These are phyloP conservation scores for Pythium inflatum DNA, from an alignment of 352 stramenopile species.

Conservation along the genomic window DNA sequence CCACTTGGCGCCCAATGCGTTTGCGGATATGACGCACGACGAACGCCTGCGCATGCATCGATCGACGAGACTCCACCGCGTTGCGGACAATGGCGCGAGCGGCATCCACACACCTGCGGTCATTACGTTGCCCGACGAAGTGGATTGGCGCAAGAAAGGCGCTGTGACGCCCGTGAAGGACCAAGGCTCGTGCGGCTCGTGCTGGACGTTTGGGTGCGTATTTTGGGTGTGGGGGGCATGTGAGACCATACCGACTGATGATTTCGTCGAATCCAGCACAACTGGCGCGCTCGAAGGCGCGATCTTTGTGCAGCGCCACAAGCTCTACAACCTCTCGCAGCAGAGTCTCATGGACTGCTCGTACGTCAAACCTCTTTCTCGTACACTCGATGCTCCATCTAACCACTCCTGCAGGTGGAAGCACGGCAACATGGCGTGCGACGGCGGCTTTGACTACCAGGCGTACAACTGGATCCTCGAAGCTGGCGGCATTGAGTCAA, in stretches of 20 bases:
- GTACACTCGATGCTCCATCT: too few relatives aligned
- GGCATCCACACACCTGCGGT: conserved; percentile 42
- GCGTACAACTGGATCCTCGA: conserved; percentile 90
- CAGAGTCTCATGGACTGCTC: conserved; percentile 92
- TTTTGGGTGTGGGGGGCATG: neutral
- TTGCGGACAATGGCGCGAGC: conserved; percentile 63
- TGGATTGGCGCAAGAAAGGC: conserved; percentile 87
- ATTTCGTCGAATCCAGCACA: conserved; percentile 41
- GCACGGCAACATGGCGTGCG: conserved; percentile 90
- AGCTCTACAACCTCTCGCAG: conserved; percentile 85
- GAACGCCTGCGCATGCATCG: conserved; percentile 62
- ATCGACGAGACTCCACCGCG: conserved; percentile 51
- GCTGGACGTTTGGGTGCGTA: conserved; percentile 88
- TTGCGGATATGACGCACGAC: conserved; percentile 79
- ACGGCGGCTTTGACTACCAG: conserved; percentile 90
- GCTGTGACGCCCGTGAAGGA: conserved; percentile 91
- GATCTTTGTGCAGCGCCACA: conserved; percentile 70
- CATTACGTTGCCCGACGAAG: conserved; percentile 55
- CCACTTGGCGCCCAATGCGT: conserved; percentile 79
- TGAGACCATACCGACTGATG: neutral
- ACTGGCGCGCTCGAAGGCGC: conserved; percentile 81
- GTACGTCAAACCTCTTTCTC: too few relatives aligned
- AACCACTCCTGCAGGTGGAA: conserved; percentile 62
- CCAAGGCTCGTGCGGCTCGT: conserved; percentile 91
- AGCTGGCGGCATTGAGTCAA: conserved; percentile 80